Percentiles rank a stretch among this genome's conserved stretches.
phyloP scores from a whole-genome alignment of 495 filamentous ascomycete genomes.

The Gamarada debralockiae region DNA sequence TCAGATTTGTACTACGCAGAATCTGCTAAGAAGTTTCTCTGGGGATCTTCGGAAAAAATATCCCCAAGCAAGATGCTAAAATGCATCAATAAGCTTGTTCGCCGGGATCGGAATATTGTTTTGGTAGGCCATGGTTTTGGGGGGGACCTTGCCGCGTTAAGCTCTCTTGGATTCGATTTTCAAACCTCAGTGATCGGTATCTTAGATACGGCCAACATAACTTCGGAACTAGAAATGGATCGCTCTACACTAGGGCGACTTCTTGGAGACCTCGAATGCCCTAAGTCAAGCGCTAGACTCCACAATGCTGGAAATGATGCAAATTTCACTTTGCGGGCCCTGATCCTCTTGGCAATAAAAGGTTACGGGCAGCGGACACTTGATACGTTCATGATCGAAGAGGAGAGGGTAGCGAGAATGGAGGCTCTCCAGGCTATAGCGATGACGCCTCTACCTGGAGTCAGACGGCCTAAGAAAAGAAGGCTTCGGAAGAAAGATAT shows the following conservation, averaged over 20 bases:
- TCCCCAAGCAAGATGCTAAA: not conserved
- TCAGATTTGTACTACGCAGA: conserved; percentile 5
- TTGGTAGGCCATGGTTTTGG: not conserved
- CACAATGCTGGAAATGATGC: conserved; percentile 2
- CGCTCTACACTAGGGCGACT: not conserved
- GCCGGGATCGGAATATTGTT: conserved; percentile 6
- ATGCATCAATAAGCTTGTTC: conserved; percentile 2
- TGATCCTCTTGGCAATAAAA: not conserved
- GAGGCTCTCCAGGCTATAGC: not conserved
- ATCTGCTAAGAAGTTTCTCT: conserved; percentile 10
- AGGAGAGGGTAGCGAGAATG: not conserved
- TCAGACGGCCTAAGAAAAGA: not conserved
- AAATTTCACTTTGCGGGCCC: not conserved
- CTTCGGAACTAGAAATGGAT: not conserved
- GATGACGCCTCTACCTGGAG: not conserved
- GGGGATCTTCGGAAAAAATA: not conserved
- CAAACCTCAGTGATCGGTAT: conserved; percentile 7
- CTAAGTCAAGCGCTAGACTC: not conserved
- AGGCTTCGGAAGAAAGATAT: not conserved
- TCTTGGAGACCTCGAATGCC: not conserved
- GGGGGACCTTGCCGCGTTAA: conserved; percentile 3
- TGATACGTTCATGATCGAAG: not conserved
- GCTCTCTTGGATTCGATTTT: conserved; percentile 2
- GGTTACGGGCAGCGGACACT: not conserved
- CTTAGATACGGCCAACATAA: conserved; percentile 1